phyloP scores from a whole-genome alignment of 2,329 filamentous ascomycete genomes.

The Aspergillus intermedius region DNA sequence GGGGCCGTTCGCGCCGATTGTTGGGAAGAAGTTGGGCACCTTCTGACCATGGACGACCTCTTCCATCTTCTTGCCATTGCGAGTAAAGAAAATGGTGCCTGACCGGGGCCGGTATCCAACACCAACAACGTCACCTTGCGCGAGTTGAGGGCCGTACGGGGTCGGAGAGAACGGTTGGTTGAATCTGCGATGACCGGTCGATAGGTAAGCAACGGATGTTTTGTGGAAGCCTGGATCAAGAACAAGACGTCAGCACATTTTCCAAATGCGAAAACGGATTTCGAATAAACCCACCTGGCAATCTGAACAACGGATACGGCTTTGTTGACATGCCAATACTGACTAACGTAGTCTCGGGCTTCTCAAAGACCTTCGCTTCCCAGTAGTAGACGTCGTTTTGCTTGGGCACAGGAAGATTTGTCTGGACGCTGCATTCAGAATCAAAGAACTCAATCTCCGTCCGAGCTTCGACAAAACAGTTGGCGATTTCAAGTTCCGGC shows the following conservation, averaged over 20 bases:
- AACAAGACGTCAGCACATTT: constrained; percentile 8
- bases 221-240: constrained; percentile 70
- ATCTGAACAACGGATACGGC: constrained; percentile 86
- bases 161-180: constrained; percentile 85
- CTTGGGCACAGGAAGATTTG: constrained; percentile 92
- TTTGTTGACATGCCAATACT: constrained; percentile 95
- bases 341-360: constrained; percentile 78
- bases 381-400: constrained; percentile 99
- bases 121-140: constrained; percentile 92
- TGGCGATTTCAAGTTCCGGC: constrained; percentile 96
- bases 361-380: constrained; percentile 98
- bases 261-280: background rate
- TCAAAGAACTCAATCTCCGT: constrained; percentile 99
- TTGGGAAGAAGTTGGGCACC: constrained; percentile 93
- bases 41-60: constrained; percentile 91
- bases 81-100: constrained; percentile 93
- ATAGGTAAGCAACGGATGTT: constrained; percentile 85
- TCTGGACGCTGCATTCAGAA: constrained; percentile 93
- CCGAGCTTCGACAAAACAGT: constrained; percentile 93
- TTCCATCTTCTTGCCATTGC: constrained; percentile 94
- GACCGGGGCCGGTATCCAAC: constrained; percentile 92
- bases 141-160: constrained; percentile 72
- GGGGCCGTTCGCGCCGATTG: constrained; percentile 91
- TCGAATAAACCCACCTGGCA: constrained; percentile 64
- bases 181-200: constrained; percentile 75